Conservation (phyloP, 2,329 filamentous ascomycete species). For the Gaeumannomyces sp. region DNA sequence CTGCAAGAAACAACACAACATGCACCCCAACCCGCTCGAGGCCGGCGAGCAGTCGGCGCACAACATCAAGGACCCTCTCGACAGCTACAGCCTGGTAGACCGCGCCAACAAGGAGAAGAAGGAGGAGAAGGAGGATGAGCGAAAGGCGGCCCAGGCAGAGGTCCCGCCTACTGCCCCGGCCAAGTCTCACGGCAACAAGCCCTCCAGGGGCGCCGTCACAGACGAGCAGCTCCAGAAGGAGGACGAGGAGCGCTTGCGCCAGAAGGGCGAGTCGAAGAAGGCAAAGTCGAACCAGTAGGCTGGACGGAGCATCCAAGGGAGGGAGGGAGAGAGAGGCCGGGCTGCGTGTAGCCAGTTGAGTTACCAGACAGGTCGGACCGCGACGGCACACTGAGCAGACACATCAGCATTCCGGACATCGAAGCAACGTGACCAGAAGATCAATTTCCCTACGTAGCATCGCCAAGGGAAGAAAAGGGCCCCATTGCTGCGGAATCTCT, state of each 20-base stretch:
- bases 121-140: conserved; percentile 8
- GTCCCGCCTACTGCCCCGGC: conserved; percentile 36
- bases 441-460: neutral
- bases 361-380: too few relatives aligned
- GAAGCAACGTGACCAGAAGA: neutral
- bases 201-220: conserved; percentile 64
- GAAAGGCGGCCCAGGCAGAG: neutral
- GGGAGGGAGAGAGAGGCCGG: neutral
- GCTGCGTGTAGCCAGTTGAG: neutral
- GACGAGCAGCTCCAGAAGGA: conserved; percentile 63
- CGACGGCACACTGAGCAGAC: too few relatives aligned
- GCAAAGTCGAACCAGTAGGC: conserved; percentile 5
- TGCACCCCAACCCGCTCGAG: conserved; percentile 4
- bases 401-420: neutral
- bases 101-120: conserved; percentile 10
- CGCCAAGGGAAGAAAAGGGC: neutral
- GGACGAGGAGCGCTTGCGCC: conserved; percentile 57
- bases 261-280: conserved; percentile 39
- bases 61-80: conserved; percentile 9
- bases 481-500: neutral
- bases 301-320: neutral
- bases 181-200: conserved; percentile 64
- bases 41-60: conserved; percentile 5
- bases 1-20: too few relatives aligned
- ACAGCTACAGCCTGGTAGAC: conserved; percentile 7